Base-by-base conservation (phyloP, 1,284 basidiomycete genomes). In the Amylostereum areolatum region DNA sequence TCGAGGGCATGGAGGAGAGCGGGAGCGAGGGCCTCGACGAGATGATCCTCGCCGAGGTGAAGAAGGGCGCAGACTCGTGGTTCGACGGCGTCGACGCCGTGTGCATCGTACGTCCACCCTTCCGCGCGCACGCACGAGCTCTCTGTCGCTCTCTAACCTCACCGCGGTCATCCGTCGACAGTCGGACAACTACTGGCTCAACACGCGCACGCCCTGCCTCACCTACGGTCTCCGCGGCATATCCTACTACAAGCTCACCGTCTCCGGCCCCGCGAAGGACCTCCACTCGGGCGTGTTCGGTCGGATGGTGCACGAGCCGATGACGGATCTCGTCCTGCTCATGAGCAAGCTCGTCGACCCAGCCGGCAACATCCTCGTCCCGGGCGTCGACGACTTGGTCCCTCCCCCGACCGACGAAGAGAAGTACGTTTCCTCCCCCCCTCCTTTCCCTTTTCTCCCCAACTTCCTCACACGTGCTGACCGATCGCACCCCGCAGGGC, bases 1-100 rank as follows among this genome's bases (percentile, higher is more conserved):
- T 99, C 62, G 96, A 99, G 68, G 94, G 96, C 6, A 99, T 99
- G 97, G 96, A 99, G 69, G 96, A 99, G 73, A 89, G 80, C 58
- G 96, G 96, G 5, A 92, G 89, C 41, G 92, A 94, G 60, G 94
- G 94, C 5, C 78, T 99, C 9, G 95, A 98, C 63, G 91, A 91
- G 47, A 81, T 97, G 46, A 94, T 99, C 58, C 72, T 79, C 55
- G 75, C 74, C 45, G 93, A 98, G 72, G 85, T 85, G 51, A 70
- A 76, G 46, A 77, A 79, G 50, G 85, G 73, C 37, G 75, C 83
- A 62, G 56, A 75, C 35, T 77, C 80, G 31, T 97, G 88, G 80
- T 97, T 99, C 67, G 78, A 85, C 44, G 92, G 89, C 25, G 87
- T 95, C 33, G 96, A 99, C 62, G 92, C 89, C 57, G 89, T 97